Percentiles rank a stretch among this genome's conserved stretches.
Evolutionary conservation across 1,284 basidiomycete species (phyloP).

Genomic region (Heliocybe sulcata): DNA sequence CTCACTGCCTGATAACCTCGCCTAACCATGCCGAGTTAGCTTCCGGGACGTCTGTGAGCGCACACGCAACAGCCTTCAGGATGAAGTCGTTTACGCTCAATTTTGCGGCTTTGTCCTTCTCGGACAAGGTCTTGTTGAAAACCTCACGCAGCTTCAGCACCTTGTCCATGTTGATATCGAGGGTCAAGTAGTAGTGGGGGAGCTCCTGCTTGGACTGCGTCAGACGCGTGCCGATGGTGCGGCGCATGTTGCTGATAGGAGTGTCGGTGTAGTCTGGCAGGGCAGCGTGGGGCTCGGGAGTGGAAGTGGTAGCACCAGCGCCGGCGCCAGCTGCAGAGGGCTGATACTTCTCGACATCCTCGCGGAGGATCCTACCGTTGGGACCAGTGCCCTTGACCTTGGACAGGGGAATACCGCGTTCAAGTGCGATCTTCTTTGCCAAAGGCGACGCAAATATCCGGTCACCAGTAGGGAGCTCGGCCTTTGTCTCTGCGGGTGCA

Average conservation of each 20-base stretch:
- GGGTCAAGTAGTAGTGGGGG: conserved; percentile 97
- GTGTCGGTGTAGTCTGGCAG: conserved; percentile 74
- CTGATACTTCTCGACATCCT: conserved; percentile 90
- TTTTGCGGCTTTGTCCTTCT: conserved; percentile 83
- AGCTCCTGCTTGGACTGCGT: conserved; percentile 90
- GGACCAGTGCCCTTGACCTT: conserved; percentile 95
- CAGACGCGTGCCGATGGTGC: conserved; percentile 86
- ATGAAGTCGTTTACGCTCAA: conserved; percentile 98
- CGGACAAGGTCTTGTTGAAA: conserved; percentile 87
- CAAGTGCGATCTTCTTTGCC: conserved; percentile 95
- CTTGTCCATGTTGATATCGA: conserved; percentile 97
- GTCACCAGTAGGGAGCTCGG: conserved; percentile 60
- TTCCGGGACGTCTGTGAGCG: conserved; percentile 93
- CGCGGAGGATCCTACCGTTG: conserved; percentile 88
- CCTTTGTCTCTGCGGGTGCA: conserved; percentile 25
- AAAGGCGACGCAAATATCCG: conserved; percentile 93
- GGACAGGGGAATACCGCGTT: conserved; percentile 87
- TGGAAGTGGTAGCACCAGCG: conserved; percentile 31
- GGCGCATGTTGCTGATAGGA: conserved; percentile 94
- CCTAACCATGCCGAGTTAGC: conserved; percentile 98
- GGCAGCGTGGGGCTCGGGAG: conserved; percentile 31
- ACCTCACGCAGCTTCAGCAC: conserved; percentile 90
- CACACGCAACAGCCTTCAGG: conserved; percentile 90
- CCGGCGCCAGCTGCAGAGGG: conserved; percentile 36
- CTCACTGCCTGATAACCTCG: conserved; percentile 91